Conservation (phyloP, 2,329 filamentous ascomycete genomes). For the Graphilbum fragrans region DNA sequence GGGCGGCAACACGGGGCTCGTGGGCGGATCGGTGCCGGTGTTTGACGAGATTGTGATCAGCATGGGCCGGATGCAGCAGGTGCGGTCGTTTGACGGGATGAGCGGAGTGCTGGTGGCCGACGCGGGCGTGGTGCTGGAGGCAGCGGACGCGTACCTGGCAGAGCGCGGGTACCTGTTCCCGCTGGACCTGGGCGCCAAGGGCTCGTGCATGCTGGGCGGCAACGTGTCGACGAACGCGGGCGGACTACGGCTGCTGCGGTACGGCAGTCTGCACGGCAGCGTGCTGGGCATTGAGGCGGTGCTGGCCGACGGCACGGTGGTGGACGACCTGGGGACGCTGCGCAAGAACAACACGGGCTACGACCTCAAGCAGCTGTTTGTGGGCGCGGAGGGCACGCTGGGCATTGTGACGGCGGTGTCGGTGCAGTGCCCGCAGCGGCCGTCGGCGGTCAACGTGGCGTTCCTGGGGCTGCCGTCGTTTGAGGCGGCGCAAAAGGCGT, state of each 20-base stretch:
- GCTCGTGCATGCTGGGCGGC: slow-evolving; percentile 90
- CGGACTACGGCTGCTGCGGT: slow-evolving; percentile 76
- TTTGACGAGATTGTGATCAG: slow-evolving; percentile 98
- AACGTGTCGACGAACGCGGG: slow-evolving; percentile 96
- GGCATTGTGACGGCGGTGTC: slow-evolving; percentile 88
- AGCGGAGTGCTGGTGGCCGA: slow-evolving; percentile 85
- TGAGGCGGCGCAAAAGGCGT: slow-evolving; percentile 77
- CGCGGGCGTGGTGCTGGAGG: slow-evolving; percentile 82
- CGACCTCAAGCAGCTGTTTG: slow-evolving; percentile 92
- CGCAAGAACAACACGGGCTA: slow-evolving; percentile 99
- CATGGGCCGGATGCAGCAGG: slow-evolving; percentile 79
- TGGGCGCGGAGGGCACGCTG: slow-evolving; percentile 88
- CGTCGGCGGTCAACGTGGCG: slow-evolving; percentile 84
- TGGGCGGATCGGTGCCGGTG: slow-evolving; percentile 89
- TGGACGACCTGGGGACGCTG: slow-evolving; percentile 77
- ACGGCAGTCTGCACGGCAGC: slow-evolving; percentile 87
- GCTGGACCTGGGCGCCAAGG: slow-evolving; percentile 93
- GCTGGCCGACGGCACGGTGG: slow-evolving; percentile 80
- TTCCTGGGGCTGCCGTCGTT: slow-evolving; percentile 87
- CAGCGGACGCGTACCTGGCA: slow-evolving; percentile 74
- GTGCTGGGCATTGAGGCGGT: slow-evolving; percentile 91
- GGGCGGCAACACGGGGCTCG: slow-evolving; percentile 91
- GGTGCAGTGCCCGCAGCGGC: slow-evolving; percentile 77
- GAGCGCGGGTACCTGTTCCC: slow-evolving; percentile 84
- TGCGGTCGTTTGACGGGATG: slow-evolving; percentile 84